Base-by-base conservation (phyloP, 768 basidiomycete genomes). In the Boletus barrowsii region DNA sequence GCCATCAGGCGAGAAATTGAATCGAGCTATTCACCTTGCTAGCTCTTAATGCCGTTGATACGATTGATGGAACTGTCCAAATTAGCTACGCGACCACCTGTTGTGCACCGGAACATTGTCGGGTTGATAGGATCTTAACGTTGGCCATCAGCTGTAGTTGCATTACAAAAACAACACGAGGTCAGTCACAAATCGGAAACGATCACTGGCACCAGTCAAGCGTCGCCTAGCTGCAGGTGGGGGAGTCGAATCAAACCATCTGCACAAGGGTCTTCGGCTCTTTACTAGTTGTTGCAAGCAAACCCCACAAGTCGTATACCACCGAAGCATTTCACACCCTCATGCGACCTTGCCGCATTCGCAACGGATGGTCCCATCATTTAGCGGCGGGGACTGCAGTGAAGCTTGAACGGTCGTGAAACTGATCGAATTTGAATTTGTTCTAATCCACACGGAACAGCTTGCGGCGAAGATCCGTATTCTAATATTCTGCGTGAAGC, bases 121-220 rank as follows among this genome's bases (percentile, higher is more conserved):
- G 33, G 49, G 33, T 52, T 37, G 63, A 59, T 58, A 55, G 47
- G 44, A 53, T 48, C 57, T 61, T 54, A 36, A 49, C 45, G 55
- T 43, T 57, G 56, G 7, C 58, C 46, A 42, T 57, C 46, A 44
- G 58, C 44, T 61, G 55, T 22, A 32, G 49, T 42, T 52, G 43
- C 53, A 47, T 56, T 48, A 35, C 51, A 54, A 44, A n/a, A 49
- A 36, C 22, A 41, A 61, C 66, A 67, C 51, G 65, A 68, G 66
- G 62, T 26, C 42, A 53, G 52, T 55, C 47, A 58, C 39, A 9
- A 32, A 45, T 51, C 32, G 53, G 45, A 42, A 57, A 48, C 54
- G 57, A 66, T 59, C 59, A 42, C 47, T 42, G 20, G 13, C 52
- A 61, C 58, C 53, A 61, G 52, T 46, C 56, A 55, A 55, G 47